Base-by-base conservation (phyloP, 306 rosid species). In the Medicago lupulina region DNA sequence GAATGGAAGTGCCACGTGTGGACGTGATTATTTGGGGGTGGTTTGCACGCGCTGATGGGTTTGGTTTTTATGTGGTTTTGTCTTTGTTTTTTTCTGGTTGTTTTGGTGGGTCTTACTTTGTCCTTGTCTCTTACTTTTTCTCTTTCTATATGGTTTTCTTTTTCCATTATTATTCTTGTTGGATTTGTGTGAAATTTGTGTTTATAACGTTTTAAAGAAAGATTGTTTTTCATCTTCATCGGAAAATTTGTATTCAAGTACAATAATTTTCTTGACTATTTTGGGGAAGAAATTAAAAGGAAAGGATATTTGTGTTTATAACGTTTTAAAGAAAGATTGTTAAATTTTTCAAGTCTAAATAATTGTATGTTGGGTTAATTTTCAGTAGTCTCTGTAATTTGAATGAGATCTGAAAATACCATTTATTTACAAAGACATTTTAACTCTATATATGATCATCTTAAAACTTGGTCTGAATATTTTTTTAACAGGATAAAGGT, bases 21-120 rank as follows among this genome's bases (percentile, higher is more conserved):
- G 62, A 49, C 67, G 67, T 79, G 75, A 79, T 87, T 84, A 93
- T 89, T 89, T 92, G 90, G 39, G 70, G 51, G 91, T 89, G 86
- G 0, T 1, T 0, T 0, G 0, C 87, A 92, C 94, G 92, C 88
- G 86, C 85, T 41, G 3, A 28, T 10, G 15, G 0, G 49, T 70
- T 19, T 40, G 16, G 11, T 65, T 12, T 65, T 65, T 65, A 25
- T 68, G 72, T 15, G 51, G 54, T 64, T 41, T 46, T 39, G 57
- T 67, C 65, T 64, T 2, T 21, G 16, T 44, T 46, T 6, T 84
- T 86, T 79, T 70, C 64, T 21, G 80, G 80, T 87, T 86, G 83
- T 81, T 87, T 86, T 73, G 76, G 85, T 76, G 86, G 85, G 88
- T 86, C 80, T 83, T 77, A 21, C 62, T 70, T 84, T 84, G 89